Base-by-base conservation (phyloP, 352 stramenopile species). In the Phytopythium aichiense region DNA sequence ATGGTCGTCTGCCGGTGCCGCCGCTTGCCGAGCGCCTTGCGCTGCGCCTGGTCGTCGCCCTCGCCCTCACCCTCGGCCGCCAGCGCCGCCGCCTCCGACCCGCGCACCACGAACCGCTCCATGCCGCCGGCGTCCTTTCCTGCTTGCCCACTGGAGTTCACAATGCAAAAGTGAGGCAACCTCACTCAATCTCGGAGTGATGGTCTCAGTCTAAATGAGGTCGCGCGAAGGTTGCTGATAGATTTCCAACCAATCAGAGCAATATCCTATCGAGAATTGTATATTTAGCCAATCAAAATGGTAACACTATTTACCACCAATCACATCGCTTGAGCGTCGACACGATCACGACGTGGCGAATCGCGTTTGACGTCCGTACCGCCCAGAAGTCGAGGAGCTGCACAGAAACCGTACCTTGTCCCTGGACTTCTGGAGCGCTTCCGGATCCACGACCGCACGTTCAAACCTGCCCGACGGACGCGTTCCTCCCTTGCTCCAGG, bases 41-140 rank as follows among this genome's bases (percentile, higher is more conserved):
- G 46, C 28, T 56, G 18, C 3, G 45, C 48, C 37, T 61, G 64
- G 30, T n/a, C 56, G 35, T 66, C 53, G 25, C 56, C 67, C 66
- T 38, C 40, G 0, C 66, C 70, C 0, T 66, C 53, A 25, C 56
- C 67, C 66, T 38, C 40, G 1, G 67, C 68, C 0, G 48, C 58
- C 52, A 71, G 52, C 25, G 69, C 72, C 50, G 69, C 70, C 31
- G 75, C 76, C 48, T 77, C 74, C 23, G 82, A 69, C 9, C 77
- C 77, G 31, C 78, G 81, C 56, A 88, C 52, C 33, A 91, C 79
- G 58, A 85, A 91, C 57, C 70, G 66, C 49, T 91, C 81, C 79
- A 91, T 90, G 11, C 18, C 6, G 25, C 11, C 28, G 13, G 15
- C 50, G 50, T 57, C 20, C 52, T 40, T 58, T 61, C 52, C 20